Evolutionary conservation across 2,329 filamentous ascomycete genomes (phyloP).

Genomic region (Fusarium kyushuense): DNA sequence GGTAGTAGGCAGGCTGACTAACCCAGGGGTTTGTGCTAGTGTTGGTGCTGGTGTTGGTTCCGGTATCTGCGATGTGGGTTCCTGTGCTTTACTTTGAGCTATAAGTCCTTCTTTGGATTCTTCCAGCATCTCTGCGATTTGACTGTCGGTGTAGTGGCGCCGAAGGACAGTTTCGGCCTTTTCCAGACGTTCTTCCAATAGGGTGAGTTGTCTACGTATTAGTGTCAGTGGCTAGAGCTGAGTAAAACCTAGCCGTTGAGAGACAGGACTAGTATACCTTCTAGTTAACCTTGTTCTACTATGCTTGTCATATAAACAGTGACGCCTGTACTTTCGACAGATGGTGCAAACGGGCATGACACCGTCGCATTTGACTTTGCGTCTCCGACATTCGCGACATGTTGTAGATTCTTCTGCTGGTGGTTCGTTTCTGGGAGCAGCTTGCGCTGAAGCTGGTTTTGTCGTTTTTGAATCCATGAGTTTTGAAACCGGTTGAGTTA

Average conservation of each 20-base stretch:
- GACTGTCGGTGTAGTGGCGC: slow-evolving; percentile 34
- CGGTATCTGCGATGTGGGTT: neutral
- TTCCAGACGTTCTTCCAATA: slow-evolving; percentile 38
- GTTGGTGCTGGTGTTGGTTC: slow-evolving; percentile 13
- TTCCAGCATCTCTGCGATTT: slow-evolving; percentile 36
- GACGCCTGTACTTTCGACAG: slow-evolving; percentile 31
- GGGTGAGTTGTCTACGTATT: slow-evolving; percentile 31
- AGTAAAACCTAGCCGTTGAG: neutral
- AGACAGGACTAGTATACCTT: slow-evolving; percentile 13
- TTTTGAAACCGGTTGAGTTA: neutral
- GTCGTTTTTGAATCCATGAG: slow-evolving; percentile 8
- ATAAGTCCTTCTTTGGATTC: slow-evolving; percentile 22
- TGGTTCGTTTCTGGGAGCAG: slow-evolving; percentile 6
- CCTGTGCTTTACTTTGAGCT: slow-evolving; percentile 1
- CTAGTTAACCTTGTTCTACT: slow-evolving; percentile 32
- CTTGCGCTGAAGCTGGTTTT: slow-evolving; percentile 13
- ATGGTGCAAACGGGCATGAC: slow-evolving; percentile 35
- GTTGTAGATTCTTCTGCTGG: slow-evolving; percentile 29
- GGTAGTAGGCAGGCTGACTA: slow-evolving; percentile 17
- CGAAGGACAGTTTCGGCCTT: slow-evolving; percentile 38
- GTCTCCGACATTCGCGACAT: slow-evolving; percentile 36
- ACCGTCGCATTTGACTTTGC: slow-evolving; percentile 37
- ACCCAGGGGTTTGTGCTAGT: slow-evolving; percentile 5
- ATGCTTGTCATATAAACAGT: slow-evolving; percentile 36
- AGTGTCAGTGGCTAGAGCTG: slow-evolving; percentile 9